Percentiles rank a stretch among this genome's conserved stretches.
These are phyloP conservation scores for Purpureocillium takamizusanense DNA, from an alignment of 2,329 filamentous ascomycete genomes.

Conservation along the genomic window DNA sequence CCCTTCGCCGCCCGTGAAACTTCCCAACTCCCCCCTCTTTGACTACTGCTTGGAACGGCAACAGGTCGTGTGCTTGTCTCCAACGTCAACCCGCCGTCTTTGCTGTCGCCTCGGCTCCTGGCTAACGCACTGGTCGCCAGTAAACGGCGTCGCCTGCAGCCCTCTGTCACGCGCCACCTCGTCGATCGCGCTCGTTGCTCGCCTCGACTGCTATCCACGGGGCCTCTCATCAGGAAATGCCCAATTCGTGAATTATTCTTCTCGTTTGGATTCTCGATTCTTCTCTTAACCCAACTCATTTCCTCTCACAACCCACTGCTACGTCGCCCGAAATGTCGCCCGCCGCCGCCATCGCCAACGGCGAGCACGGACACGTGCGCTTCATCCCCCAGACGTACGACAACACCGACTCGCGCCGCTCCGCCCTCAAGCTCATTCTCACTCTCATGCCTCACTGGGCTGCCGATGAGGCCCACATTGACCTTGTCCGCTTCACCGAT, in stretches of 20 bases:
- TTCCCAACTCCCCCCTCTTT: slow-evolving; percentile 7
- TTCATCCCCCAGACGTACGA: slow-evolving; percentile 73
- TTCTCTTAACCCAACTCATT: background rate
- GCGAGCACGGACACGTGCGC: slow-evolving; percentile 36
- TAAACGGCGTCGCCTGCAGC: too few relatives aligned
- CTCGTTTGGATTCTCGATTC: too few relatives aligned
- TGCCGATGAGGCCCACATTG: slow-evolving; percentile 60
- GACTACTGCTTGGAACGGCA: slow-evolving; percentile 21
- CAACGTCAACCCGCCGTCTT: slow-evolving; percentile 5
- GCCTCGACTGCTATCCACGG: too few relatives aligned
- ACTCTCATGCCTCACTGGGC: slow-evolving; percentile 79
- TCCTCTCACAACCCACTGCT: slow-evolving; percentile 6
- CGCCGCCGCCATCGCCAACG: slow-evolving; percentile 18
- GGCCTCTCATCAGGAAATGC: too few relatives aligned
- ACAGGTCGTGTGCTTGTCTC: slow-evolving; percentile 28
- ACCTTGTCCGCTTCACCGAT: slow-evolving; percentile 89
- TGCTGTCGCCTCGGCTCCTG: background rate
- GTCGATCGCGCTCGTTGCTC: too few relatives aligned
- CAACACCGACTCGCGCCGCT: slow-evolving; percentile 64
- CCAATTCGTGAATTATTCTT: too few relatives aligned
- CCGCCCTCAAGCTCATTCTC: slow-evolving; percentile 70
- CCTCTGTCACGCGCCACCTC: too few relatives aligned
- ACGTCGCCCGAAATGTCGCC: slow-evolving; percentile 21
- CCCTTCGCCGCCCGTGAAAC: slow-evolving; percentile 14
- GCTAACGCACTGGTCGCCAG: slow-evolving; percentile 1